These are phyloP conservation scores for Stephanodiscus minutulus DNA, from an alignment of 108 stramenopile species.

Conservation along the genomic window DNA sequence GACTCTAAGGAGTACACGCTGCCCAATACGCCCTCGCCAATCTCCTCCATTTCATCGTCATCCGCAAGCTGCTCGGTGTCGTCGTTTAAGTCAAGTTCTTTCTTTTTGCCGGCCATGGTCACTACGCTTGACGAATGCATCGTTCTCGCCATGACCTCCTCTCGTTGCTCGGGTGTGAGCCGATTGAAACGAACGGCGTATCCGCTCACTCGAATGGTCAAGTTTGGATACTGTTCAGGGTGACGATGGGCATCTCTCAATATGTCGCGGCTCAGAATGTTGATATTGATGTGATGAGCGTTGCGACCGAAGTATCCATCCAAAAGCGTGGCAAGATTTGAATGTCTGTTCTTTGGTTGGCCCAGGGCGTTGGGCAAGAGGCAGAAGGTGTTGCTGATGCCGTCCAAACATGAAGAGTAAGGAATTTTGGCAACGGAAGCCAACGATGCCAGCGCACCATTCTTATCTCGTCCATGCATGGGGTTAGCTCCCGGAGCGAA, in stretches of 20 bases:
- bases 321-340: conserved; percentile 59
- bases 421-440: conserved; percentile 72
- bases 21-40: background rate
- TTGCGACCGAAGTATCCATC: conserved; percentile 62
- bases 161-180: conserved; percentile 69
- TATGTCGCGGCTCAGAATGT: conserved; percentile 53
- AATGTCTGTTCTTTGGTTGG: no score
- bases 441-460: conserved; percentile 68
- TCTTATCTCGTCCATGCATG: conserved; percentile 57
- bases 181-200: conserved; percentile 72
- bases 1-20: conserved; percentile 39
- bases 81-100: background rate
- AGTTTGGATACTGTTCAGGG: conserved; percentile 70
- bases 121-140: conserved; percentile 17
- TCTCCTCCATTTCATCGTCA: background rate
- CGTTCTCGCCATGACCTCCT: conserved; percentile 64
- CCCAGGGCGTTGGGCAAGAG: conserved; percentile 64
- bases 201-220: conserved; percentile 66
- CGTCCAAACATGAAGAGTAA: conserved; percentile 67
- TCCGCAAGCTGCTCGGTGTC: no score
- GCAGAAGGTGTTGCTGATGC: conserved; percentile 73
- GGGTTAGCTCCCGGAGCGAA: conserved; percentile 61
- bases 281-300: conserved; percentile 73
- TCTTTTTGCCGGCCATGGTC: conserved; percentile 13
- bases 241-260: conserved; percentile 65